Evolutionary conservation across 371 early-diverging fungal species (phyloP).

Genomic region (Dichotomocladium elegans): DNA sequence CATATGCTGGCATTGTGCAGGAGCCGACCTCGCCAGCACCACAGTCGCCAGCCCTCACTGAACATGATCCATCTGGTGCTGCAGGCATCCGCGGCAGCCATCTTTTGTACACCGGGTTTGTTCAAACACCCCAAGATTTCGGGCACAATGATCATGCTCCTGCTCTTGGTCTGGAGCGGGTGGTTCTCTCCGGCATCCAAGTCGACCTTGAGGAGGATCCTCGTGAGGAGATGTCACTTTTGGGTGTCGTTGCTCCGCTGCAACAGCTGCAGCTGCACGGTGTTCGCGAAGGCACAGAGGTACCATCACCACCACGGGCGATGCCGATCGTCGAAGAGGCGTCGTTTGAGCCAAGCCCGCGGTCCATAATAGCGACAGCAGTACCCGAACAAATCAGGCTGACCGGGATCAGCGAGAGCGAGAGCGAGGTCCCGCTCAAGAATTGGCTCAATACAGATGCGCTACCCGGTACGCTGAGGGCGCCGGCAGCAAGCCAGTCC

Average conservation of each 20-base stretch:
- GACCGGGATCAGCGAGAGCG: not conserved
- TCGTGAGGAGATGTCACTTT: too few species aligned
- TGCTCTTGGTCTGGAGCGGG: not conserved
- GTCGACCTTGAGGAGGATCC: too few species aligned
- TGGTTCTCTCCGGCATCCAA: not conserved
- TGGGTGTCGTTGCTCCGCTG: too few species aligned
- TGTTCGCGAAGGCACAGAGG: too few species aligned
- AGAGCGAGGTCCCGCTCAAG: not conserved
- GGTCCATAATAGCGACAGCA: not conserved
- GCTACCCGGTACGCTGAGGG: too few species aligned
- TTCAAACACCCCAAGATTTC: not conserved
- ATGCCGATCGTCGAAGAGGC: constrained; percentile 1
- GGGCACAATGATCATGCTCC: not conserved
- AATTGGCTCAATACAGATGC: constrained; percentile 1
- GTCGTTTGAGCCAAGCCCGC: not conserved
- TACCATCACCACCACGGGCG: too few species aligned
- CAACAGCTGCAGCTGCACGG: too few species aligned
- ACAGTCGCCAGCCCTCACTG: not conserved
- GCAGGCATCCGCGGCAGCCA: too few species aligned
- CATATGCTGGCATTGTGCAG: not conserved
- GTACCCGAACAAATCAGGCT: not conserved
- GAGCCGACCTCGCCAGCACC: not conserved
- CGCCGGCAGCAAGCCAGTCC: too few species aligned
- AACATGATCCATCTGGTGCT: not conserved
- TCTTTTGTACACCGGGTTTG: too few species aligned